phyloP scores from a whole-genome alignment of 306 rosid species.

The Elaeagnus macrophylla region DNA sequence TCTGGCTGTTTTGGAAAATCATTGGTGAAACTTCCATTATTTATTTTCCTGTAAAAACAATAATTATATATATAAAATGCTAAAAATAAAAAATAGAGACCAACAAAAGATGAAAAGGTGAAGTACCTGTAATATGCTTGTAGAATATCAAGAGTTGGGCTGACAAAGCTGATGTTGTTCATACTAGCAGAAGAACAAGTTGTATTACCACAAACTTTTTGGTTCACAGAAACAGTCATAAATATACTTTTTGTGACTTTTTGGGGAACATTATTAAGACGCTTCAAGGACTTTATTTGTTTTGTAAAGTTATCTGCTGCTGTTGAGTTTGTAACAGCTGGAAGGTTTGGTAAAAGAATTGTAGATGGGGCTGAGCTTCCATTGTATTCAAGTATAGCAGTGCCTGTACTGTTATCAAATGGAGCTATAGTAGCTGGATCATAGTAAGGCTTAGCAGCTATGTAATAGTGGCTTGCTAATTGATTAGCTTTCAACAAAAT shows the following conservation, averaged over 20 bases:
- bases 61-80: neutral
- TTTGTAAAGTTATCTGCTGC: constrained; percentile 13
- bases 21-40: neutral
- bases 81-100: neutral
- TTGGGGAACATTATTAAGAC: constrained; percentile 17
- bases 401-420: constrained; percentile 9
- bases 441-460: constrained; percentile 6
- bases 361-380: neutral
- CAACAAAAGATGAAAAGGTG: neutral
- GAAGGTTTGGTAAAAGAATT: neutral
- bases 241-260: constrained; percentile 9
- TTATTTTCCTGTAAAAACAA: neutral
- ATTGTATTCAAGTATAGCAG: constrained; percentile 1
- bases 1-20: constrained; percentile 26
- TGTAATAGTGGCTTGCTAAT: constrained; percentile 12
- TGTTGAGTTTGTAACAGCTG: neutral
- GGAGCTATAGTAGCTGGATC: neutral
- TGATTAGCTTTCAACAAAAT: constrained; percentile 27
- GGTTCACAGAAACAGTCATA: constrained; percentile 20
- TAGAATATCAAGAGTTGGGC: constrained; percentile 17
- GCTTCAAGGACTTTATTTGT: constrained; percentile 21
- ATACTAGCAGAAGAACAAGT: constrained; percentile 21
- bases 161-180: constrained; percentile 27
- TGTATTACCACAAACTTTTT: constrained; percentile 13
- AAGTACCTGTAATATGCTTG: constrained; percentile 28